Percentiles rank a stretch among this genome's conserved stretches.
Conservation (phyloP, 2,329 filamentous ascomycete species). For the Cercospora brassicicola region DNA sequence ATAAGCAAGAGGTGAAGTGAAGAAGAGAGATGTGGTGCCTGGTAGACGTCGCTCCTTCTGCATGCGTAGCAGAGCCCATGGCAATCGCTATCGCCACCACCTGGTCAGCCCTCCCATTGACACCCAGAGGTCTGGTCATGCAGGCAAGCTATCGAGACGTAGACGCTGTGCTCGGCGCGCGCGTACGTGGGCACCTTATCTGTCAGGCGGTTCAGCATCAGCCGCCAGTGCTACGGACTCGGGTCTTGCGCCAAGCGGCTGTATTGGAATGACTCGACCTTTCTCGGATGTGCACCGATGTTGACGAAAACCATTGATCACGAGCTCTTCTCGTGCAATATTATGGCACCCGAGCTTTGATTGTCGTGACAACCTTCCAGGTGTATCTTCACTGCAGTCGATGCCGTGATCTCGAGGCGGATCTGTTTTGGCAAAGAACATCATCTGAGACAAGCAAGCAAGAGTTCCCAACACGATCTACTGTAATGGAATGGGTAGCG, state of each 20-base stretch:
- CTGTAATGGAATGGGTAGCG: background rate
- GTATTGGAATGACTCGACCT: background rate
- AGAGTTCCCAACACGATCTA: background rate
- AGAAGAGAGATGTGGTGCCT: background rate
- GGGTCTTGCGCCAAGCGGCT: background rate
- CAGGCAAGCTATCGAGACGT: too few relatives aligned
- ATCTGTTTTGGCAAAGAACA: background rate
- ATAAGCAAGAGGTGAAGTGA: constrained; percentile 8
- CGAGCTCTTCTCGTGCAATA: background rate
- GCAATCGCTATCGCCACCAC: background rate
- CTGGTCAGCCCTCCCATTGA: background rate
- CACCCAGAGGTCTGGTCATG: background rate
- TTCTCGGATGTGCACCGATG: background rate
- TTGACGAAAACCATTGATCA: background rate
- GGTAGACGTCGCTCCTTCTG: background rate
- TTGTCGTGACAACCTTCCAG: background rate
- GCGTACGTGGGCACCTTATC: background rate
- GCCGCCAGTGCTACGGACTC: background rate
- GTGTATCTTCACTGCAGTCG: background rate
- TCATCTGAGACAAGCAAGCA: background rate
- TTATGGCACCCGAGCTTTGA: background rate
- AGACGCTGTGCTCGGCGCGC: background rate
- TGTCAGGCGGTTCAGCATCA: constrained; percentile 1
- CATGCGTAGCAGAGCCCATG: background rate
- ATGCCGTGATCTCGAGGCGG: background rate